These are phyloP conservation scores for Plantago elongata DNA, from an alignment of 257 asterid genomes.

Conservation along the genomic window DNA sequence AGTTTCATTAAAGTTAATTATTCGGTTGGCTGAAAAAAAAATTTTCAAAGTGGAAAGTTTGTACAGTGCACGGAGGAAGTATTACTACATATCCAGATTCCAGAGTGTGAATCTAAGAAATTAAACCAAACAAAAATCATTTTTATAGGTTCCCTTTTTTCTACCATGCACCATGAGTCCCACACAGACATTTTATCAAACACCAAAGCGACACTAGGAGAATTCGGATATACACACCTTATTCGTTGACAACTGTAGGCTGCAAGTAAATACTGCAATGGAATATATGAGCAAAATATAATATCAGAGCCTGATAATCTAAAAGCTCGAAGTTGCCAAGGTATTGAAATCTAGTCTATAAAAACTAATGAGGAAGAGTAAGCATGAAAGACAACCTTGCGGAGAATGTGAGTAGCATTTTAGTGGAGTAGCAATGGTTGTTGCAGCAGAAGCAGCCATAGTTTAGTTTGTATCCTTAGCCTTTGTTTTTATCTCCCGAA, in stretches of 20 bases:
- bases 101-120: background rate
- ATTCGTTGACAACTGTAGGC: slow-evolving; percentile 34
- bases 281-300: background rate
- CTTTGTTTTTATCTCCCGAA: no score
- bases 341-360: no score
- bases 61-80: no score
- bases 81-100: background rate
- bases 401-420: slow-evolving; percentile 31
- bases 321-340: background rate
- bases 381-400: slow-evolving; percentile 28
- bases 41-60: no score
- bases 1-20: no score
- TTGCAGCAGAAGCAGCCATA: slow-evolving; percentile 40
- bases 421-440: slow-evolving; percentile 31
- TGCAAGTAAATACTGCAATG: slow-evolving; percentile 11
- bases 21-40: no score
- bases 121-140: no score
- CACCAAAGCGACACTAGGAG: slow-evolving; percentile 28
- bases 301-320: background rate
- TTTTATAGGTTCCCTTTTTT: background rate
- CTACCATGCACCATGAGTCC: background rate
- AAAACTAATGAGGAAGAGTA: background rate
- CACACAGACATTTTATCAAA: slow-evolving; percentile 45
- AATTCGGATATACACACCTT: slow-evolving; percentile 38
- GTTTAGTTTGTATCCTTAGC: background rate